phyloP scores from a whole-genome alignment of 1,284 basidiomycete genomes.

The Pterulicium gracile region DNA sequence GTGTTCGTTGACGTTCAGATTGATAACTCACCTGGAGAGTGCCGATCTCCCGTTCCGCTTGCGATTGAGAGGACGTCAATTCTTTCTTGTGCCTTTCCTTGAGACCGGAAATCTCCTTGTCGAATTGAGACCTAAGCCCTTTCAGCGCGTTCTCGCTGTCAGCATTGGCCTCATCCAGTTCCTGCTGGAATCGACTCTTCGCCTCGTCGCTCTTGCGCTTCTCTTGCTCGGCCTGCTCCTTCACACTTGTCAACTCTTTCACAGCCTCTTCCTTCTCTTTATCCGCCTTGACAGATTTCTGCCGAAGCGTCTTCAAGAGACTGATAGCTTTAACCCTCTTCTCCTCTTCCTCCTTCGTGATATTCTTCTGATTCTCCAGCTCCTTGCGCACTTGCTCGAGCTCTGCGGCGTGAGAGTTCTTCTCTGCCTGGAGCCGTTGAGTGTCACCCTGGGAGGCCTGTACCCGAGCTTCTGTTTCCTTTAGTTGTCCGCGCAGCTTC shows the following conservation, averaged over 20 bases:
- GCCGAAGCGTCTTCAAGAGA: constrained; percentile 82
- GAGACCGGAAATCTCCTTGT: constrained; percentile 55
- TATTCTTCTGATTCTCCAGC: constrained; percentile 44
- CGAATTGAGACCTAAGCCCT: constrained; percentile 63
- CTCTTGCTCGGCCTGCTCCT: constrained; percentile 49
- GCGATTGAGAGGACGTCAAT: constrained; percentile 35
- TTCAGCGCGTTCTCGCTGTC: constrained; percentile 66
- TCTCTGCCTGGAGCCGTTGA: constrained; percentile 22
- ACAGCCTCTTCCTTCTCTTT: constrained; percentile 77
- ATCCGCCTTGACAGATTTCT: constrained; percentile 87
- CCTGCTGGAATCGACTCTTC: constrained; percentile 39
- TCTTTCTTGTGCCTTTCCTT: constrained; percentile 74
- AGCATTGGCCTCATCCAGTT: constrained; percentile 45
- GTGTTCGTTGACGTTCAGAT: not conserved
- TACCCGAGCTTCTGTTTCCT: constrained; percentile 59
- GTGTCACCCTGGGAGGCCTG: constrained; percentile 32
- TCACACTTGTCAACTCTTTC: constrained; percentile 40
- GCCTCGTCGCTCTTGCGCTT: constrained; percentile 58
- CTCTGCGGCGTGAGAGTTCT: constrained; percentile 34
- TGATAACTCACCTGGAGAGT: constrained; percentile 52
- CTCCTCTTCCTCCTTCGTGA: constrained; percentile 87
- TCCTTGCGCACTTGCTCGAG: constrained; percentile 50
- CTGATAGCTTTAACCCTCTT: constrained; percentile 90
- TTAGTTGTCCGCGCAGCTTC: constrained; percentile 55
- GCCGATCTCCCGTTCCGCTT: not conserved